phyloP scores from a whole-genome alignment of 768 basidiomycete genomes.

The Termitomyces sp. region DNA sequence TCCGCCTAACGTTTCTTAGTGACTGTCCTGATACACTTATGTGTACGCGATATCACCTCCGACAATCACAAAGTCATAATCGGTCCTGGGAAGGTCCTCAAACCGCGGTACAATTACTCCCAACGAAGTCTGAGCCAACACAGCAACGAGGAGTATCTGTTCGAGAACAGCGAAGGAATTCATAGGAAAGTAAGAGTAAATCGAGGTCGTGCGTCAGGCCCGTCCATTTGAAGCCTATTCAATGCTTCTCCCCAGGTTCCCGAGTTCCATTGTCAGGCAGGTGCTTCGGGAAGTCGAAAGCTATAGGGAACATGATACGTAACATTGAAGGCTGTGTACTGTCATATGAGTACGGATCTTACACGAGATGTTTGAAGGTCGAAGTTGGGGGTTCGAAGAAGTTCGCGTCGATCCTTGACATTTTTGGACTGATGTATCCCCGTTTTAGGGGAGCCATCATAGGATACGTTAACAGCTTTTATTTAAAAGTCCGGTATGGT shows the following conservation, averaged over 20 bases:
- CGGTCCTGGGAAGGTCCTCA: slow-evolving; percentile 10
- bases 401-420: too few species aligned
- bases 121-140: neutral
- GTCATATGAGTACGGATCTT: too few species aligned
- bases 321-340: too few species aligned
- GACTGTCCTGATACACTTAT: neutral
- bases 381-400: too few species aligned
- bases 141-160: neutral
- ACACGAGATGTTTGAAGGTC: too few species aligned
- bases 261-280: neutral
- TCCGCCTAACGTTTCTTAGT: slow-evolving; percentile 10
- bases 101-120: slow-evolving; percentile 7
- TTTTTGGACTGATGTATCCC: too few species aligned
- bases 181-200: neutral
- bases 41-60: slow-evolving; percentile 16
- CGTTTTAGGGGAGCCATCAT: too few species aligned
- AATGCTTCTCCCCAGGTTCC: neutral
- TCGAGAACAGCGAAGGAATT: neutral
- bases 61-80: slow-evolving; percentile 25
- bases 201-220: neutral
- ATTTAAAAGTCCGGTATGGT: slow-evolving; percentile 40
- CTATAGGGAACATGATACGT: slow-evolving; percentile 3
- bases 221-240: neutral
- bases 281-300: neutral
- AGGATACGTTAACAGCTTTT: too few species aligned